phyloP scores from a whole-genome alignment of 495 filamentous ascomycete genomes.

The Neurospora africana region DNA sequence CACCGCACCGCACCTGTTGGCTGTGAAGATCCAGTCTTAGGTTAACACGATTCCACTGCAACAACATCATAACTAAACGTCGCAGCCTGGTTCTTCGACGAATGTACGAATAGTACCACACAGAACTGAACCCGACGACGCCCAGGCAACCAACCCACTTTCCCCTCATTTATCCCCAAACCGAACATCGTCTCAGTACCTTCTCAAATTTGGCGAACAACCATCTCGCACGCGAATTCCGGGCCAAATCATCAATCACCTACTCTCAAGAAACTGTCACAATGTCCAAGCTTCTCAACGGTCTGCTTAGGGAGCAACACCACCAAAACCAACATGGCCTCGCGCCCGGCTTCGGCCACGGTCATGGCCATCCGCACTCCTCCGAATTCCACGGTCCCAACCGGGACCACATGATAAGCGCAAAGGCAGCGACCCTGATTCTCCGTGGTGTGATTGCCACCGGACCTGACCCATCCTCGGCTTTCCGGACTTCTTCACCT shows the following conservation, averaged over 20 bases:
- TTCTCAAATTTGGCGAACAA: background rate
- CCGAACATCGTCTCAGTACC: background rate
- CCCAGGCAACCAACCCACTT: background rate
- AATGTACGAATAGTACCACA: background rate
- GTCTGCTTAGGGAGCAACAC: background rate
- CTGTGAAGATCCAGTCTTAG: background rate
- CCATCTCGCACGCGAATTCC: background rate
- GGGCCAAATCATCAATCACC: background rate
- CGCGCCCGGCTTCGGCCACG: background rate
- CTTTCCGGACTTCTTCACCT: constrained; percentile 17
- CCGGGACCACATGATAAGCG: constrained; percentile 8
- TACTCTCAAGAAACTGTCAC: background rate
- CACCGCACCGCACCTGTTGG: background rate
- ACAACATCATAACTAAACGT: background rate
- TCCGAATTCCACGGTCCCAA: background rate
- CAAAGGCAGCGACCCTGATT: constrained; percentile 11
- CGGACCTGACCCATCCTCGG: background rate
- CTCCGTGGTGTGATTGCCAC: constrained; percentile 10
- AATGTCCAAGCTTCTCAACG: background rate
- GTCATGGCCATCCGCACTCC: background rate
- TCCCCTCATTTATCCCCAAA: background rate
- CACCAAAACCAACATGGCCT: background rate
- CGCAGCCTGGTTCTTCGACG: background rate
- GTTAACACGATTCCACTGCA: background rate
- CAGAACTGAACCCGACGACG: background rate